These are phyloP conservation scores for Raffaelea deltoideospora DNA, from an alignment of 2,329 filamentous ascomycete genomes.

Conservation along the genomic window DNA sequence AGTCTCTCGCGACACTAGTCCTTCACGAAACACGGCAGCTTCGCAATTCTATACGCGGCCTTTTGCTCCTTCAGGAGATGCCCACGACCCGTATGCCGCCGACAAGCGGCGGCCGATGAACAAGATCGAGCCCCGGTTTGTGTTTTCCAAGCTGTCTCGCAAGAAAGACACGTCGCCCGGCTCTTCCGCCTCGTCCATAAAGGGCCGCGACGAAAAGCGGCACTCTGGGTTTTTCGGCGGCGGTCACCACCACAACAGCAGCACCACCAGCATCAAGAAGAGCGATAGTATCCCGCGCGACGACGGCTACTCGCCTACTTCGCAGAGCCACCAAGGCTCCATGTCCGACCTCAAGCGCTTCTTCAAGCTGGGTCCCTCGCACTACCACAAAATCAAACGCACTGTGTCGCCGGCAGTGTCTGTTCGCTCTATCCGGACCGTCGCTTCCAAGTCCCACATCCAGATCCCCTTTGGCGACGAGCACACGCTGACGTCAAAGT, in stretches of 20 bases:
- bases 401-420: conserved; percentile 47
- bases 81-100: conserved; percentile 77
- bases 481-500: conserved; percentile 78
- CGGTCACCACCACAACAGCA: conserved; percentile 20
- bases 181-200: conserved; percentile 34
- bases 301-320: conserved; percentile 24
- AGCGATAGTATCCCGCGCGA: conserved; percentile 25
- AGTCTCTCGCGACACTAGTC: conserved; percentile 45
- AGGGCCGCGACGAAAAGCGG: conserved; percentile 33
- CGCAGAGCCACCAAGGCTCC: conserved; percentile 51
- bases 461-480: conserved; percentile 88
- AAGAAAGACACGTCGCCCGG: conserved; percentile 49
- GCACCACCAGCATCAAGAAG: conserved; percentile 26
- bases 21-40: conserved; percentile 44
- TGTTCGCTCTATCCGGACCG: conserved; percentile 23
- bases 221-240: conserved; percentile 27
- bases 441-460: conserved; percentile 29
- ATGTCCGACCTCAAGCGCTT: conserved; percentile 97
- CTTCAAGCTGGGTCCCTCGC: conserved; percentile 62
- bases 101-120: conserved; percentile 58
- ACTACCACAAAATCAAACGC: conserved; percentile 54
- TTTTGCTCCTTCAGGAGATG: conserved; percentile 64
- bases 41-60: conserved; percentile 55
- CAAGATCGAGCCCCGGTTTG: conserved; percentile 63
- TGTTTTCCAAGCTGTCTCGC: conserved; percentile 65